Base-by-base conservation (phyloP, 768 basidiomycete species). In the Pluteus cervinus region DNA sequence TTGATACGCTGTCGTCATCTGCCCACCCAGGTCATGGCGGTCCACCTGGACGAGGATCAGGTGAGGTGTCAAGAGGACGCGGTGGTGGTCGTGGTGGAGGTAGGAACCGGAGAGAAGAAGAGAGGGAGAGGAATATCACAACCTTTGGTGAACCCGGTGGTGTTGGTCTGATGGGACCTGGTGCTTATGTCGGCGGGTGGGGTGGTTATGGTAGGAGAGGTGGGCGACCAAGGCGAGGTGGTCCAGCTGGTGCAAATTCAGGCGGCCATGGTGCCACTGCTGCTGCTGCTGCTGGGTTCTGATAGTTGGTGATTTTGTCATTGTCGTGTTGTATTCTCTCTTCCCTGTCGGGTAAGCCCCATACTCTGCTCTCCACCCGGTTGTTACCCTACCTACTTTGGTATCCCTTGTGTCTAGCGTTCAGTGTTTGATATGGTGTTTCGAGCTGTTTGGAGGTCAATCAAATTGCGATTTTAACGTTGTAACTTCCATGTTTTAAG, bases 131-230 rank as follows among this genome's bases (percentile, higher is more conserved):
- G 58, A 90, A 90, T 49, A 77, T 90, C 7, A 82, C 83, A 21
- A 90, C 87, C 6, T 91, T 91, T 67, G 88, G 87, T 3, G 87
- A 90, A 54, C 78, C 86, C 6, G 86, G 86, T 8, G 82, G 82
- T 33, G 74, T 84, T 12, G 84, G 86, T 5, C 54, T 86, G 35
- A 71, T 86, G 68, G 85, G 85, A 0, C 84, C 84, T 18, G 82
- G 82, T 25, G 80, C 78, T 8, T 85, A 86, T 58, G 80, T 84
- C n/a, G 73, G 76, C 33, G 83, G 80, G 12, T 86, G 82, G 80
- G 81, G 82, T 24, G 81, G 80, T 10, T 76, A 76, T 58, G 76
- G 82, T 0, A 54, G 66, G 35, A 51, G 69, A n/a, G 68, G 69
- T 18, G 66, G 62, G 18, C 42, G 62, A 18, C 56, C 55, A 17